Evolutionary conservation across 2,329 filamentous ascomycete genomes (phyloP).

Genomic region (Talaromyces sp.): DNA sequence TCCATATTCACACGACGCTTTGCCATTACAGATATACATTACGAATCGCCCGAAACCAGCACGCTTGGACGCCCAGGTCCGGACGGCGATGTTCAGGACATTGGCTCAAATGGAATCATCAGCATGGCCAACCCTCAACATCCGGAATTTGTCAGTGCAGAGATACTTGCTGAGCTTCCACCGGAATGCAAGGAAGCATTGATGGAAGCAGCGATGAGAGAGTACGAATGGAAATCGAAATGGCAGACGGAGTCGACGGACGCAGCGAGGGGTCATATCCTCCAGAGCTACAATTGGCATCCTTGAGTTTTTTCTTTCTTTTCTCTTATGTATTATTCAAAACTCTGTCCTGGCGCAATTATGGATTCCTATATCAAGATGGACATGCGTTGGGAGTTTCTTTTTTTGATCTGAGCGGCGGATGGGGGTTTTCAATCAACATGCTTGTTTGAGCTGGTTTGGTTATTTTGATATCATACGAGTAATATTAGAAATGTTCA

Average conservation of each 20-base stretch:
- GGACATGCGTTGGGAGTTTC: slow-evolving; percentile 6
- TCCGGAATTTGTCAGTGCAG: slow-evolving; percentile 37
- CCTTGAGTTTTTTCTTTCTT: slow-evolving; percentile 25
- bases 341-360: slow-evolving; percentile 5
- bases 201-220: slow-evolving; percentile 61
- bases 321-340: slow-evolving; percentile 12
- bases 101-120: slow-evolving; percentile 44
- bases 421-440: background rate
- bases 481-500: background rate
- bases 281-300: slow-evolving; percentile 42
- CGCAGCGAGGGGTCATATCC: slow-evolving; percentile 35
- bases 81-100: slow-evolving; percentile 37
- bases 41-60: slow-evolving; percentile 57
- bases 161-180: slow-evolving; percentile 45
- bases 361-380: slow-evolving; percentile 1
- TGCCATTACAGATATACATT: slow-evolving; percentile 60
- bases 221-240: slow-evolving; percentile 67
- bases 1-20: slow-evolving; percentile 59
- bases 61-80: slow-evolving; percentile 57
- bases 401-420: background rate
- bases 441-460: background rate
- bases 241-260: slow-evolving; percentile 69
- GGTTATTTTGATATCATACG: slow-evolving; percentile 1
- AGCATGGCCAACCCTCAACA: slow-evolving; percentile 34
- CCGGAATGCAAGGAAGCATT: slow-evolving; percentile 66